Conservation (phyloP, 2,329 filamentous ascomycete species). For the Penicillium italicum region DNA sequence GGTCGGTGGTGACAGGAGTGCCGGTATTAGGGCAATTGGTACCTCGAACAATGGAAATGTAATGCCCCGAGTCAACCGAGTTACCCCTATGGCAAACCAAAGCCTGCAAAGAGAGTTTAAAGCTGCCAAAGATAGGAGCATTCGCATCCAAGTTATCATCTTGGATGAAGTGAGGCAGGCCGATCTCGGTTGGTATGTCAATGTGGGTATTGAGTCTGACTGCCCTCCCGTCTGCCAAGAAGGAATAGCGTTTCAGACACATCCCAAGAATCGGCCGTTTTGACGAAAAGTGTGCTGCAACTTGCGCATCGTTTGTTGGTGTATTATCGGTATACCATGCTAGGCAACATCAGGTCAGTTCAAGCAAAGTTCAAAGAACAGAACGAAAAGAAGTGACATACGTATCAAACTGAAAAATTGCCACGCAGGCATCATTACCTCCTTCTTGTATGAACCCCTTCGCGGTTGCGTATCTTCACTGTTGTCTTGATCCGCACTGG, state of each 20-base stretch:
- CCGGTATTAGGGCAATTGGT: constrained; percentile 46
- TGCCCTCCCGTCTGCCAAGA: constrained; percentile 65
- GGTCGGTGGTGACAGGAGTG: constrained; percentile 26
- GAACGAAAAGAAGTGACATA: constrained; percentile 46
- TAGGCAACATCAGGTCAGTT: constrained; percentile 43
- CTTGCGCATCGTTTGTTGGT: constrained; percentile 67
- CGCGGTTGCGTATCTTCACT: constrained; percentile 27
- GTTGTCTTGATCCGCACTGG: constrained; percentile 25
- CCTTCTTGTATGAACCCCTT: constrained; percentile 58
- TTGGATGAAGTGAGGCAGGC: constrained; percentile 82
- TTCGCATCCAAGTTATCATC: constrained; percentile 68
- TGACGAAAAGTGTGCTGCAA: constrained; percentile 81
- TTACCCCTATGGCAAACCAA: constrained; percentile 88
- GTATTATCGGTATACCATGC: constrained; percentile 79
- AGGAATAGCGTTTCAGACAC: constrained; percentile 84
- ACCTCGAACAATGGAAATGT: constrained; percentile 78
- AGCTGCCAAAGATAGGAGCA: constrained; percentile 73
- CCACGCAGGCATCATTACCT: constrained; percentile 94
- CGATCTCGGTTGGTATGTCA: constrained; percentile 84
- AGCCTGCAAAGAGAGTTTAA: constrained; percentile 87
- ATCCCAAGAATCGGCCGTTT: constrained; percentile 84
- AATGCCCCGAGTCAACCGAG: constrained; percentile 84
- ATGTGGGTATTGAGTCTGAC: constrained; percentile 75
- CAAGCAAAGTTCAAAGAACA: constrained; percentile 24
- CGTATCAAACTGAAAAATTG: constrained; percentile 93